phyloP scores from a whole-genome alignment of 805 yeast genomes.

The Candida gorgasii region DNA sequence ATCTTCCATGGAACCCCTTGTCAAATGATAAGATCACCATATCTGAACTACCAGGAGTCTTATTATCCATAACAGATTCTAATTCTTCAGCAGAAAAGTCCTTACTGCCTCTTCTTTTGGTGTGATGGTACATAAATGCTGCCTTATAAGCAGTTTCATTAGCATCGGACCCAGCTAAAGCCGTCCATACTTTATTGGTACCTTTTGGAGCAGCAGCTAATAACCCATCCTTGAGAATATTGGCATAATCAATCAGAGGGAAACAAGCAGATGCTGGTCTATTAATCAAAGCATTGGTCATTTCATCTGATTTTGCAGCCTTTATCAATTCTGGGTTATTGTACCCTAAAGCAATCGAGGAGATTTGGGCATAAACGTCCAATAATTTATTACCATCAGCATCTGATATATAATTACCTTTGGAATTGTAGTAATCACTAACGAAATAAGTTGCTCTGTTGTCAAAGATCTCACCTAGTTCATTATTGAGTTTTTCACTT shows the following conservation, averaged over 20 bases:
- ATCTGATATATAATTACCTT: conserved; percentile 44
- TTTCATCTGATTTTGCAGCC: conserved; percentile 40
- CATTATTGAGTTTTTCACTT: conserved; percentile 29
- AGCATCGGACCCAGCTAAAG: conserved; percentile 67
- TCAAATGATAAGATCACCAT: conserved; percentile 55
- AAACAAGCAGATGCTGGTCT: conserved; percentile 48
- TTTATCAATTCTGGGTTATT: conserved; percentile 41
- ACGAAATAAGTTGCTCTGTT: conserved; percentile 45
- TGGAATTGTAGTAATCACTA: conserved; percentile 37
- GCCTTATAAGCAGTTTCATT: conserved; percentile 73
- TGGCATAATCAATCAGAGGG: conserved; percentile 52
- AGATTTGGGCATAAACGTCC: conserved; percentile 45
- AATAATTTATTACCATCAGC: conserved; percentile 42
- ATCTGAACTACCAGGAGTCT: conserved; percentile 54
- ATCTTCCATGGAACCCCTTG: conserved; percentile 57
- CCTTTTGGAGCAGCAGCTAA: conserved; percentile 68
- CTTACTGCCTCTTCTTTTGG: conserved; percentile 49
- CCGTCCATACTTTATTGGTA: conserved; percentile 60
- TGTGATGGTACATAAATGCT: conserved; percentile 64
- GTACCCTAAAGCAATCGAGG: conserved; percentile 46
- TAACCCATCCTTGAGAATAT: conserved; percentile 49
- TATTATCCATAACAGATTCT: conserved; percentile 49
- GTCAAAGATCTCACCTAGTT: conserved; percentile 40
- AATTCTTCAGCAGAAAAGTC: conserved; percentile 50
- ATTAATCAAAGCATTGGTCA: conserved; percentile 42